A percentile compares a stretch with the other conserved stretches of the same genome.
phyloP scores from a whole-genome alignment of 202 grass and related monocot genomes.

The Musa balbisiana region DNA sequence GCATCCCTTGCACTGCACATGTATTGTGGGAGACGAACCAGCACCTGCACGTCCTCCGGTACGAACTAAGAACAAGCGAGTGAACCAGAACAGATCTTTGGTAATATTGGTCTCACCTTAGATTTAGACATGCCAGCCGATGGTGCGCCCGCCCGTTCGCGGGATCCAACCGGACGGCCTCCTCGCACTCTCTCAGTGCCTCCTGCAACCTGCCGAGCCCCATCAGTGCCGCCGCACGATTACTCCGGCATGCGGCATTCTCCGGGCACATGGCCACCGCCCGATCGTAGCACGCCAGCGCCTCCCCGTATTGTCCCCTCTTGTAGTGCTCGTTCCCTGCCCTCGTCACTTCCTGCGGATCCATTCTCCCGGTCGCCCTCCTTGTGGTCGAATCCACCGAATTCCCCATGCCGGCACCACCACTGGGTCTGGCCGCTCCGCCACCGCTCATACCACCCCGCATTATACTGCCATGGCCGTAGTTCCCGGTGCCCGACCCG shows the following conservation, averaged over 20 bases:
- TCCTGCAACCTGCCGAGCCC: slow-evolving; percentile 7
- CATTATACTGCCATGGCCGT: slow-evolving; percentile 28
- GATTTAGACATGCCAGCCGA: slow-evolving; percentile 4
- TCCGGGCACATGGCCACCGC: slow-evolving; percentile 16
- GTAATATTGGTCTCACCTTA: not conserved
- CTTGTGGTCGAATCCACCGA: not conserved
- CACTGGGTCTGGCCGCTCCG: not conserved
- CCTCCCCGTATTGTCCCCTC: slow-evolving; percentile 18
- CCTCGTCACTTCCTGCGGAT: slow-evolving; percentile 16
- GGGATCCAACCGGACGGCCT: slow-evolving; percentile 18
- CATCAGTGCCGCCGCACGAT: slow-evolving; percentile 20
- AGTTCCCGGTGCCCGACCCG: slow-evolving; percentile 19
- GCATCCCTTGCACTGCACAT: too few relatives aligned
- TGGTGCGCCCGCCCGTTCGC: slow-evolving; percentile 12
- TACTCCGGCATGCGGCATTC: slow-evolving; percentile 19
- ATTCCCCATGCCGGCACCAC: not conserved
- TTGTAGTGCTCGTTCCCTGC: slow-evolving; percentile 21
- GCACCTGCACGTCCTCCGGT: too few relatives aligned
- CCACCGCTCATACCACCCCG: not conserved
- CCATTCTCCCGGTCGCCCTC: not conserved
- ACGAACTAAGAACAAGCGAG: too few relatives aligned
- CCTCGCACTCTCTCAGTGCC: slow-evolving; percentile 19
- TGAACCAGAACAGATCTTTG: not conserved
- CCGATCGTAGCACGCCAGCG: slow-evolving; percentile 6
- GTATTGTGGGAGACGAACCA: too few relatives aligned